A percentile compares a stretch with the other conserved stretches of the same genome.
phyloP scores from a whole-genome alignment of 768 basidiomycete genomes.

The Kwoniella sp. region DNA sequence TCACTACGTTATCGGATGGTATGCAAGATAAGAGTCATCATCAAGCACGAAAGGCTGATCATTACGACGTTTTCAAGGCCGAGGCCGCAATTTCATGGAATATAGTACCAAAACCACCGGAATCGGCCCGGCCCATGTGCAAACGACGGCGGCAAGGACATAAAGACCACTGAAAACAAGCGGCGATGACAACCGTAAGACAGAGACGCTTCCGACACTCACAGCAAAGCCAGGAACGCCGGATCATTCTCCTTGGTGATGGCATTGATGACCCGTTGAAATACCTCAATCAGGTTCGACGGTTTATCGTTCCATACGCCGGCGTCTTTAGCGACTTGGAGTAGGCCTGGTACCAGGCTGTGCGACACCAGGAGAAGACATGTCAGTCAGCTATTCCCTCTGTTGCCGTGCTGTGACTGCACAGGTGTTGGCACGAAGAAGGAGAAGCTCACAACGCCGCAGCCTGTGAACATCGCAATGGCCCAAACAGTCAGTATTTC shows the following conservation, averaged over 20 bases:
- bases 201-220: slow-evolving; percentile 2
- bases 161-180: not conserved
- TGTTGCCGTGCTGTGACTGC: not conserved
- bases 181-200: not conserved
- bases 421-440: too few relatives aligned
- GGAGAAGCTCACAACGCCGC: slow-evolving; percentile 33
- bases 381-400: not conserved
- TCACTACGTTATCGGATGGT: too few relatives aligned
- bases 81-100: too few relatives aligned
- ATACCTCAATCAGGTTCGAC: slow-evolving; percentile 24
- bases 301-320: slow-evolving; percentile 19
- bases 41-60: too few relatives aligned
- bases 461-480: slow-evolving; percentile 5
- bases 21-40: too few relatives aligned
- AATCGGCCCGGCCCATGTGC: too few relatives aligned
- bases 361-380: not conserved
- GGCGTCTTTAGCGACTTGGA: slow-evolving; percentile 40
- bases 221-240: slow-evolving; percentile 30
- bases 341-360: slow-evolving; percentile 35
- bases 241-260: slow-evolving; percentile 31
- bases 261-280: slow-evolving; percentile 29
- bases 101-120: too few relatives aligned
- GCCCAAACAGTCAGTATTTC: too few relatives aligned
- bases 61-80: too few relatives aligned
- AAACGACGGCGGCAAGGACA: too few relatives aligned